Percentiles rank a stretch among this genome's conserved stretches.
These are phyloP conservation scores for Lecanicillium sp. DNA, from an alignment of 2,329 filamentous ascomycete genomes.

Conservation along the genomic window DNA sequence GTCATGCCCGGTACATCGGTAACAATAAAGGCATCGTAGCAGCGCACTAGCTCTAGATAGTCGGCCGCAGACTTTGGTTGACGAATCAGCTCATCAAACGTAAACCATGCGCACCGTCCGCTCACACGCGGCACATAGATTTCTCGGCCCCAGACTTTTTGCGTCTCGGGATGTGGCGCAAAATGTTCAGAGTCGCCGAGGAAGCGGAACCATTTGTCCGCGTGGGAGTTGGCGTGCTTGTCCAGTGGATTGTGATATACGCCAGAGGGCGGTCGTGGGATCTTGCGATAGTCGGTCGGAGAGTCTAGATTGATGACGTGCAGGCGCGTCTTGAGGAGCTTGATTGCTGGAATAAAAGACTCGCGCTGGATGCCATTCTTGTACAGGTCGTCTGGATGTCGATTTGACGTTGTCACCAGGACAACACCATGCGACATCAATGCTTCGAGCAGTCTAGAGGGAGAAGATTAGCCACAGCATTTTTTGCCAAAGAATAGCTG, in stretches of 20 bases:
- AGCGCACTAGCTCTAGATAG: conserved; percentile 83
- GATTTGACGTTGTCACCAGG: conserved; percentile 89
- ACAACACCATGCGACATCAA: conserved; percentile 97
- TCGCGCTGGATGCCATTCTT: conserved; percentile 96
- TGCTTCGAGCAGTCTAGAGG: conserved; percentile 63
- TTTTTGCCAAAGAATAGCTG: conserved; percentile 1
- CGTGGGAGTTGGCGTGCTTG: conserved; percentile 66
- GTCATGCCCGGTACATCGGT: conserved; percentile 92
- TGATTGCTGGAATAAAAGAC: conserved; percentile 91
- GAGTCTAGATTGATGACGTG: conserved; percentile 93
- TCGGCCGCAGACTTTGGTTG: conserved; percentile 86
- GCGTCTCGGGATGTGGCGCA: conserved; percentile 65
- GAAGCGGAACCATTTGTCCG: conserved; percentile 92
- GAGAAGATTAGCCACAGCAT: background rate
- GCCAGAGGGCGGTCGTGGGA: conserved; percentile 82
- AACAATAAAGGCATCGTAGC: conserved; percentile 87
- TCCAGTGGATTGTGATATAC: conserved; percentile 91
- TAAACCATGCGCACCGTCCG: conserved; percentile 82
- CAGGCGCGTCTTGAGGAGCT: conserved; percentile 75
- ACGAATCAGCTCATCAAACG: conserved; percentile 86
- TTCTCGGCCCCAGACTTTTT: conserved; percentile 86
- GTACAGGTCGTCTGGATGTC: conserved; percentile 94
- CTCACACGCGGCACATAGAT: conserved; percentile 82
- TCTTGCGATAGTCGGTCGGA: conserved; percentile 93
- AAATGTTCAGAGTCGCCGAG: conserved; percentile 76